Percentiles rank a stretch among this genome's conserved stretches.
Evolutionary conservation across 2,329 filamentous ascomycete species (phyloP).

Genomic region (Canariomyces notabilis): DNA sequence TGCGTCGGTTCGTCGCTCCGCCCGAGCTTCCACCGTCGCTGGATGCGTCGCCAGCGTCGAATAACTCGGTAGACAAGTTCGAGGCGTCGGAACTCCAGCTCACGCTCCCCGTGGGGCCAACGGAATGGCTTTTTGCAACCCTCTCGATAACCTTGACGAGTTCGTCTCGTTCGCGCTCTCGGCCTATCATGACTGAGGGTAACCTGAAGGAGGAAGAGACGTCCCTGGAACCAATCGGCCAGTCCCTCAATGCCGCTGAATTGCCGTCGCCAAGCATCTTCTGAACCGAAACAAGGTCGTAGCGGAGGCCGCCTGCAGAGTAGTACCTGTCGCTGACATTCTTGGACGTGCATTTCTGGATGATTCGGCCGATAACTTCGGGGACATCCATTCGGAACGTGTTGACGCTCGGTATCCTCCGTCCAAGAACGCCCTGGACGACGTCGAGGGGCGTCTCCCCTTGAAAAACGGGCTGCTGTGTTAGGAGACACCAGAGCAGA

Average conservation of each 20-base stretch:
- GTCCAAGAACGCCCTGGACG: constrained; percentile 80
- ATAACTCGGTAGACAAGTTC: constrained; percentile 45
- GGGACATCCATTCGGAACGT: constrained; percentile 77
- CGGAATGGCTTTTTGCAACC: constrained; percentile 60
- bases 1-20: constrained; percentile 46
- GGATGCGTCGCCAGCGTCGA: constrained; percentile 48
- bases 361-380: constrained; percentile 73
- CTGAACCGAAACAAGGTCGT: constrained; percentile 72
- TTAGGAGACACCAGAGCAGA: constrained; percentile 80
- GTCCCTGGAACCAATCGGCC: constrained; percentile 75
- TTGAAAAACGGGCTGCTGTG: constrained; percentile 73
- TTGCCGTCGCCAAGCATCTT: constrained; percentile 72
- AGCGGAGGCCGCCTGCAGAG: constrained; percentile 77
- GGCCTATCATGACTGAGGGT: constrained; percentile 75
- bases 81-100: constrained; percentile 51
- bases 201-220: constrained; percentile 90
- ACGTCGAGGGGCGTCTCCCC: constrained; percentile 81
- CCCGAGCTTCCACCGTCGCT: constrained; percentile 57
- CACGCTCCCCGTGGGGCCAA: constrained; percentile 38
- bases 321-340: constrained; percentile 84
- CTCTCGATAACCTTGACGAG: constrained; percentile 72
- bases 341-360: constrained; percentile 90
- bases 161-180: constrained; percentile 63
- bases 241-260: constrained; percentile 62
- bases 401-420: constrained; percentile 71